phyloP scores from a whole-genome alignment of 352 stramenopile genomes.

The Phytophthora melonis region DNA sequence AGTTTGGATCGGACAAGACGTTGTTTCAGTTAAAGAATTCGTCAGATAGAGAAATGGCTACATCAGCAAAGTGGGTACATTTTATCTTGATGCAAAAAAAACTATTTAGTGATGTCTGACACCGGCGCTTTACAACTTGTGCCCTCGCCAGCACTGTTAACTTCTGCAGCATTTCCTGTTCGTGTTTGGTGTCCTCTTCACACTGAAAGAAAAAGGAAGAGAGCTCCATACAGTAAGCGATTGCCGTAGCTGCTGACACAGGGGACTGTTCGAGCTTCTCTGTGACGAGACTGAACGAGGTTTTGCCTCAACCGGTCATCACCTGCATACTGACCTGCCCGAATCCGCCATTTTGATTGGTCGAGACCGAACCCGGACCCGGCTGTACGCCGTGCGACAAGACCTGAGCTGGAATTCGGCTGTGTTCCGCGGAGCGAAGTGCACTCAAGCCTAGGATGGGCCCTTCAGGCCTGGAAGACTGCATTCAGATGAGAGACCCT shows the following conservation, averaged over 20 bases:
- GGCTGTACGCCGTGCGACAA: neutral
- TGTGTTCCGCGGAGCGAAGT: too few relatives aligned
- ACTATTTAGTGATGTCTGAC: slow-evolving; percentile 11
- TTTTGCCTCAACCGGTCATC: too few relatives aligned
- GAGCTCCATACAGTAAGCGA: slow-evolving; percentile 15
- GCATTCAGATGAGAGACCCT: too few relatives aligned
- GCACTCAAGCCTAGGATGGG: too few relatives aligned
- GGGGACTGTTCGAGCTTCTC: slow-evolving; percentile 4
- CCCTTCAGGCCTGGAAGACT: too few relatives aligned
- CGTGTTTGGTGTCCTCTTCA: slow-evolving; percentile 4
- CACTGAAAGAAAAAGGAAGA: slow-evolving; percentile 21
- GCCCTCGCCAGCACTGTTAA: slow-evolving; percentile 7
- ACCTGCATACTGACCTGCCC: too few relatives aligned
- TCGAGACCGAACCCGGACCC: neutral
- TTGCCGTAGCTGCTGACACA: slow-evolving; percentile 10
- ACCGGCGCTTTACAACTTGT: slow-evolving; percentile 4
- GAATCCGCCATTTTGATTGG: neutral
- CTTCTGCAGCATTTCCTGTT: slow-evolving; percentile 16
- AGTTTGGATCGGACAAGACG: neutral
- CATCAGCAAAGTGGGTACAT: neutral
- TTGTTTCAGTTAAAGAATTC: slow-evolving; percentile 17
- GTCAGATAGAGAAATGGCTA: slow-evolving; percentile 21
- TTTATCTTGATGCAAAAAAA: slow-evolving; percentile 6
- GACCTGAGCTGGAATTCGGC: neutral
- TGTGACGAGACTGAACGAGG: neutral